Percentiles rank a stretch among this genome's conserved stretches.
Evolutionary conservation across 179 eudicot species (phyloP).

Genomic region (Nepenthes alata): DNA sequence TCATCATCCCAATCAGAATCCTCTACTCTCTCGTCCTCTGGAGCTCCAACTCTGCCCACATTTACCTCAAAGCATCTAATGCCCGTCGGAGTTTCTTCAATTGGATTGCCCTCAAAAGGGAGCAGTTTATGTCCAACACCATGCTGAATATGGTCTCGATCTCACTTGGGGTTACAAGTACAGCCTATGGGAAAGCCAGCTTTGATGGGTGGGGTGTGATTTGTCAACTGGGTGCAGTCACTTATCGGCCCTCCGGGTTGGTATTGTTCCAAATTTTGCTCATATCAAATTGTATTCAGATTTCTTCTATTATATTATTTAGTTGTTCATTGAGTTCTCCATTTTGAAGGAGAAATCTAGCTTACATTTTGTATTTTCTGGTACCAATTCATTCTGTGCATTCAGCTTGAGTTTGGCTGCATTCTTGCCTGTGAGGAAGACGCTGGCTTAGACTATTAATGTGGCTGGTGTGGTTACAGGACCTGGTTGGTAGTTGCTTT

Average conservation of each 20-base stretch:
- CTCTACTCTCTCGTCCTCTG: constrained; percentile 51
- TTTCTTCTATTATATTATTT: constrained; percentile 64
- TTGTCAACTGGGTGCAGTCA: constrained; percentile 57
- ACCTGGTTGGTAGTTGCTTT: constrained; percentile 68
- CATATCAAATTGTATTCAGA: constrained; percentile 57
- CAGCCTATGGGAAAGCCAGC: constrained; percentile 67
- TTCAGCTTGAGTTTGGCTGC: constrained; percentile 68
- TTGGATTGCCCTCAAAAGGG: constrained; percentile 45
- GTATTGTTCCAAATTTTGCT: constrained; percentile 58
- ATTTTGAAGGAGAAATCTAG: constrained; percentile 36
- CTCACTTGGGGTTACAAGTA: constrained; percentile 57
- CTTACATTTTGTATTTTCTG: constrained; percentile 48
- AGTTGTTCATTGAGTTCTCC: constrained; percentile 56
- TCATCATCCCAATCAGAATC: constrained; percentile 55
- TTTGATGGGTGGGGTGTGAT: constrained; percentile 57
- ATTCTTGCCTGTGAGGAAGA: constrained; percentile 63
- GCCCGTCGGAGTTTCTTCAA: constrained; percentile 60
- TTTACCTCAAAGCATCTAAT: constrained; percentile 55
- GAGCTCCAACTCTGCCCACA: constrained; percentile 70
- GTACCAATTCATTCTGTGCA: constrained; percentile 62
- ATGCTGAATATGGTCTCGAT: constrained; percentile 66
- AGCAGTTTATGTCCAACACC: constrained; percentile 22
- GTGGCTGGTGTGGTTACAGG: constrained; percentile 80
- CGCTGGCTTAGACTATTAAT: constrained; percentile 71
- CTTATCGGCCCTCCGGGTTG: constrained; percentile 55